Conservation (phyloP, 768 basidiomycete genomes). For the Leccinum imitatum region DNA sequence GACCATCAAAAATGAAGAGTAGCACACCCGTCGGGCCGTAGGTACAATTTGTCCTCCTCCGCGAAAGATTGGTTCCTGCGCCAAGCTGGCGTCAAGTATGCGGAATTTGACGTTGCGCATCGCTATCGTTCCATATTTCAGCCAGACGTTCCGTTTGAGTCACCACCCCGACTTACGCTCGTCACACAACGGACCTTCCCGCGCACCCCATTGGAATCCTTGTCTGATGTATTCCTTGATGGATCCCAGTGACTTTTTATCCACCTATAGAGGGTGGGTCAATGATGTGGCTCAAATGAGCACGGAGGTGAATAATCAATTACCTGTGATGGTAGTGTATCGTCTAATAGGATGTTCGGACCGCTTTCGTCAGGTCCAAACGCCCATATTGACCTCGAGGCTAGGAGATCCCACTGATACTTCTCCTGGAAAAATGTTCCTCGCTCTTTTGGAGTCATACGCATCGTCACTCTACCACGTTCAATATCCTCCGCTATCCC, state of each 20-base stretch:
- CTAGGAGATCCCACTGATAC: slow-evolving; percentile 97
- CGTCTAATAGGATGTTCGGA: slow-evolving; percentile 90
- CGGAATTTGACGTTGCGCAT: slow-evolving; percentile 99
- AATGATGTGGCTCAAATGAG: background rate
- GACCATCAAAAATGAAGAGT: slow-evolving; percentile 98
- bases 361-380: slow-evolving; percentile 98
- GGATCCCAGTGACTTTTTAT: slow-evolving; percentile 86
- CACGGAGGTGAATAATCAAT: slow-evolving; percentile 11
- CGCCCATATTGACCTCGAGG: slow-evolving; percentile 98
- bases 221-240: slow-evolving; percentile 97
- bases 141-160: background rate
- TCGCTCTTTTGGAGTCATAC: slow-evolving; percentile 92
- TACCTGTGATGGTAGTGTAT: slow-evolving; percentile 93
- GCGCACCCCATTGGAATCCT: slow-evolving; percentile 98
- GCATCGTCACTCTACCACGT: slow-evolving; percentile 87
- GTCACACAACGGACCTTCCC: slow-evolving; percentile 97
- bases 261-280: slow-evolving; percentile 52
- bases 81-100: slow-evolving; percentile 86
- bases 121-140: slow-evolving; percentile 46
- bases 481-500: slow-evolving; percentile 98
- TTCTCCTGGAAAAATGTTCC: slow-evolving; percentile 96
- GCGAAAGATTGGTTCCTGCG: slow-evolving; percentile 95
- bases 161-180: slow-evolving; percentile 74
- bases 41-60: slow-evolving; percentile 99
- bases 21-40: slow-evolving; percentile 97